Evolutionary conservation across 371 early-diverging fungal genomes (phyloP).

Genomic region (Chytridiales sp.): DNA sequence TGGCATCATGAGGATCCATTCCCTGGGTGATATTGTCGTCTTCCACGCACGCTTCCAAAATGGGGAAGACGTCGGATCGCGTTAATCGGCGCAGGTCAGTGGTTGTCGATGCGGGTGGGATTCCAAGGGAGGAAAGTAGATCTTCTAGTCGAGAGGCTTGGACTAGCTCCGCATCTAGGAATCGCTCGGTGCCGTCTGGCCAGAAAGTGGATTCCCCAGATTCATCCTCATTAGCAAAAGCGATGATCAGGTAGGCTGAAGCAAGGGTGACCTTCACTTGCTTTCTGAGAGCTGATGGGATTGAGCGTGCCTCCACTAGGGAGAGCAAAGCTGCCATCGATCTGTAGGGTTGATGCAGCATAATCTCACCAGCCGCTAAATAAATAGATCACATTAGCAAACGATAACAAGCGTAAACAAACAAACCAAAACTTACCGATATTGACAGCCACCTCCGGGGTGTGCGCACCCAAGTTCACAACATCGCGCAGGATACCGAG

Average conservation of each 20-base stretch:
- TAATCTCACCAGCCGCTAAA: slow-evolving; percentile 9
- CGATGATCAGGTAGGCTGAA: slow-evolving; percentile 10
- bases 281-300: slow-evolving; percentile 1
- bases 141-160: neutral
- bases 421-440: slow-evolving; percentile 3
- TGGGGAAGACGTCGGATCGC: slow-evolving; percentile 3
- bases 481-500: slow-evolving; percentile 7
- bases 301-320: neutral
- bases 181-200: slow-evolving; percentile 1
- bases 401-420: neutral
- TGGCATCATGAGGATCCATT: neutral
- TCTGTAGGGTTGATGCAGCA: slow-evolving; percentile 8
- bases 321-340: neutral
- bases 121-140: neutral
- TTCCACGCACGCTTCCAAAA: neutral
- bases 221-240: slow-evolving; percentile 6
- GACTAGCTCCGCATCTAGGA: neutral
- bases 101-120: neutral
- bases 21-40: neutral
- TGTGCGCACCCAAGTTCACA: neutral
- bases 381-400: neutral
- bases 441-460: slow-evolving; percentile 6
- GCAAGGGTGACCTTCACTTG: slow-evolving; percentile 5
- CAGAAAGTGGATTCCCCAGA: neutral
- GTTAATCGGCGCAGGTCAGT: neutral